Evolutionary conservation across 129 eudicot genomes (phyloP), one percentile per base, ranked within the genome.

Genomic region (Dittrichia graveolens): DNA sequence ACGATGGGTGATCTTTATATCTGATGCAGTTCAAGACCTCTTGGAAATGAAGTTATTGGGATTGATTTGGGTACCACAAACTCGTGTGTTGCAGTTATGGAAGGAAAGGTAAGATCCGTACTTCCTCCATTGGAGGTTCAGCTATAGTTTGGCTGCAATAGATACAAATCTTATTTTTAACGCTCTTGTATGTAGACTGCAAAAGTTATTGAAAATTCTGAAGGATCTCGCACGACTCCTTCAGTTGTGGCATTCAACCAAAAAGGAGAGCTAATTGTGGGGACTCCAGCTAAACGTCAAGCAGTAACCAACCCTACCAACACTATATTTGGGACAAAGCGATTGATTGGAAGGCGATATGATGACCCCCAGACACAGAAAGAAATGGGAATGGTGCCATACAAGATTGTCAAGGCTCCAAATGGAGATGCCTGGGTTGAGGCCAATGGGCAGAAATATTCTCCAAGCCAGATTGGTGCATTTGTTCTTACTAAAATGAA

Each of bases 371-470:
- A 85, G 73, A 89, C 96, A 3, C 95, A 89, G 62, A 93, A 93
- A 65, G 98, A 93, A 67, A 93, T 89, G 96, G 87, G 78, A 43
- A 89, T 89, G 98, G 98, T 93, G 34, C 95, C 98, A 12, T 93
- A 78, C 69, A 93, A 93, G 74, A 93, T 93, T 38, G 95, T 93
- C 15, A 80, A 74, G 81, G 98, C 92, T 19, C 87, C 96, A 15
- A 89, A 87, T 75, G 98, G 96, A 13, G 98, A 93, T 84, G 98
- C 98, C 0, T 93, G 98, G 98, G 98, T 89, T 71, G 98, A 93
- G 75, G 92, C 92, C 39, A 93, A 87, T 75, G 98, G 98, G 1
- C 95, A 93, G 53, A 89, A 87, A 73, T 93, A 93, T 72, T 93
- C 98, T 3, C 98, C 98, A 0, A 93, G 98, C 45, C 98, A 93